phyloP scores from a whole-genome alignment of 2,329 filamentous ascomycete genomes.

The Talaromyces sp. region DNA sequence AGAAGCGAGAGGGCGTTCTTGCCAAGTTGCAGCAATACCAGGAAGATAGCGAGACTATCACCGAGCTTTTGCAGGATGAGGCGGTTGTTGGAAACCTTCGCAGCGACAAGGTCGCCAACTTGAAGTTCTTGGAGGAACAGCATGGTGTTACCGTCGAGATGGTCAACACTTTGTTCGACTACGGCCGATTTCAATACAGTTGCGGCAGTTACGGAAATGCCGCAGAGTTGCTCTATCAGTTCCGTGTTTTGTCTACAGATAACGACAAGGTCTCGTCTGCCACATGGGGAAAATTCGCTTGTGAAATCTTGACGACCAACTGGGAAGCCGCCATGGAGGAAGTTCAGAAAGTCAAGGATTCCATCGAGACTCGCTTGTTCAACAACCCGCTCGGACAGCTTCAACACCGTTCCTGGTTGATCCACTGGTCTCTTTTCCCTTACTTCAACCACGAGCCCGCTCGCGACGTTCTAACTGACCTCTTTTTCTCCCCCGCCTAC shows the following conservation, averaged over 20 bases:
- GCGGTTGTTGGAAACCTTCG: conserved; percentile 86
- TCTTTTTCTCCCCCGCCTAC: conserved; percentile 95
- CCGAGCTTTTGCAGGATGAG: conserved; percentile 78
- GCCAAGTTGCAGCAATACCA: conserved; percentile 77
- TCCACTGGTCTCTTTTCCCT: conserved; percentile 98
- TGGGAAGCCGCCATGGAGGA: conserved; percentile 95
- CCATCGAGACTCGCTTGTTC: conserved; percentile 91
- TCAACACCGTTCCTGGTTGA: conserved; percentile 92
- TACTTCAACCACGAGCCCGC: conserved; percentile 96
- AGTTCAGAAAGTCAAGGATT: conserved; percentile 82
- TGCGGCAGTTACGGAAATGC: conserved; percentile 90
- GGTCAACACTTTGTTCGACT: conserved; percentile 94
- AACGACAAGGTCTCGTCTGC: conserved; percentile 95
- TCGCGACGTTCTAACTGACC: conserved; percentile 85
- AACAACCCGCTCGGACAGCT: conserved; percentile 95
- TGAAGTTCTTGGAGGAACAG: conserved; percentile 95
- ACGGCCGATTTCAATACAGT: conserved; percentile 96
- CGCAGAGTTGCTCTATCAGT: conserved; percentile 91
- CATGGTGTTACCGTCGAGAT: conserved; percentile 92
- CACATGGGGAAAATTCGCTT: conserved; percentile 96
- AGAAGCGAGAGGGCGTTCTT: conserved; percentile 86
- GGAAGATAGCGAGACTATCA: conserved; percentile 84
- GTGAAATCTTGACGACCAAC: conserved; percentile 89
- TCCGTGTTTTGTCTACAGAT: conserved; percentile 95
- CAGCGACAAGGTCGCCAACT: conserved; percentile 97